Conservation (phyloP, 202 grass and related monocot species). For the Tripidium arundinaceum region DNA sequence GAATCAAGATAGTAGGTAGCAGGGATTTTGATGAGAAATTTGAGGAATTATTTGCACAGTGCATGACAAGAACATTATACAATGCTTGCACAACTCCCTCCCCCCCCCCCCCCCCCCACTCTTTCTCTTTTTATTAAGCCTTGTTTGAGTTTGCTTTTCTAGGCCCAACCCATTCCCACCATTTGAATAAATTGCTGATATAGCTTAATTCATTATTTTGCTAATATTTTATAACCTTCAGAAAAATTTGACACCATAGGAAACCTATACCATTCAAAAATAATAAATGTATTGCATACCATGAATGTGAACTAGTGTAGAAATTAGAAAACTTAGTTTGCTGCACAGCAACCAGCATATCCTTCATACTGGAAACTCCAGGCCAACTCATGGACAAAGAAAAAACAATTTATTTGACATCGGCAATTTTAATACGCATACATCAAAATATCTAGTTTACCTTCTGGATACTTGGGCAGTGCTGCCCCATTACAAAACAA, state of each 20-base stretch:
- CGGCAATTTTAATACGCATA: neutral
- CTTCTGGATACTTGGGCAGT: neutral
- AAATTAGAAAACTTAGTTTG: neutral
- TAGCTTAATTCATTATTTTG: neutral
- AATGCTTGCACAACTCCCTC: neutral
- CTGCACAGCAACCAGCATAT: neutral
- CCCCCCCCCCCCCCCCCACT: too few species aligned
- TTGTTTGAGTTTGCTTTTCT: neutral
- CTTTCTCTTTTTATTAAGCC: neutral
- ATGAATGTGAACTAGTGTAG: neutral
- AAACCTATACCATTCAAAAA: neutral
- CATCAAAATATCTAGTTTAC: neutral
- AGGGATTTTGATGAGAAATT: neutral
- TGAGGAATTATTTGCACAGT: neutral
- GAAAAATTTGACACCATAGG: neutral
- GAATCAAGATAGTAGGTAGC: neutral
- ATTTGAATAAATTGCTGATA: neutral
- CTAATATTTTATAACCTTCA: neutral
- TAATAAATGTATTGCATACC: neutral
- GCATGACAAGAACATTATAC: neutral
- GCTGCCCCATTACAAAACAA: neutral
- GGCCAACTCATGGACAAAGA: neutral
- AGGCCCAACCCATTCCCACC: neutral
- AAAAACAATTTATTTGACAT: slow-evolving; percentile 8
- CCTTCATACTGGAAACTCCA: neutral